Evolutionary conservation across 345 rosid genomes (phyloP).

Genomic region (Turnera subulata): DNA sequence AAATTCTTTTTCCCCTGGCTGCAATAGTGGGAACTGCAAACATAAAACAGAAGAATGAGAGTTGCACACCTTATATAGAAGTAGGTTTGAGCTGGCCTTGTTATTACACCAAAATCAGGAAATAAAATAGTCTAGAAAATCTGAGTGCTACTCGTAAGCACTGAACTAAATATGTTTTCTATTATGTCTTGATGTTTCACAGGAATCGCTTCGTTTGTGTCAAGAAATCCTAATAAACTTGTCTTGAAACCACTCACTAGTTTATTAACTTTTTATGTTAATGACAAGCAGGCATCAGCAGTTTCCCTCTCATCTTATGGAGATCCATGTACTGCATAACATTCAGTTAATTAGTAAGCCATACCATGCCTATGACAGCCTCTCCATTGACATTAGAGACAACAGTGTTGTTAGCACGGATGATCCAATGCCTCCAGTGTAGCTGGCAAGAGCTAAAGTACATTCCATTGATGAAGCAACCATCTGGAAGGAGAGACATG

Average conservation of each 20-base stretch:
- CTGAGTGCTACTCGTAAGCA: no score
- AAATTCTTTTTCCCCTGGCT: conserved; percentile 61
- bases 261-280: no score
- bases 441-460: conserved; percentile 67
- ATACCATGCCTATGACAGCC: conserved; percentile 74
- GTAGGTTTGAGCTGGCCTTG: no score
- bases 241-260: no score
- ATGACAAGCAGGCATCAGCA: no score
- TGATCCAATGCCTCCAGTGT: conserved; percentile 61
- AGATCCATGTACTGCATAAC: neutral
- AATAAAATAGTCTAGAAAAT: no score
- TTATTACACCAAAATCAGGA: no score
- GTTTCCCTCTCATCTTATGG: no score
- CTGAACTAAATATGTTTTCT: no score
- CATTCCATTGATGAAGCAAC: conserved; percentile 55
- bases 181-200: no score
- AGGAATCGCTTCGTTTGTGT: no score
- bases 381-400: conserved; percentile 41
- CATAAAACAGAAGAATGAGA: conserved; percentile 13
- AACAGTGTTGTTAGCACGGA: conserved; percentile 46
- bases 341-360: neutral
- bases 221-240: no score
- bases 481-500: conserved; percentile 71
- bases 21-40: conserved; percentile 63
- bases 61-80: neutral